Evolutionary conservation across 2,329 filamentous ascomycete genomes (phyloP).

Genomic region (Rosellinia necatrix): DNA sequence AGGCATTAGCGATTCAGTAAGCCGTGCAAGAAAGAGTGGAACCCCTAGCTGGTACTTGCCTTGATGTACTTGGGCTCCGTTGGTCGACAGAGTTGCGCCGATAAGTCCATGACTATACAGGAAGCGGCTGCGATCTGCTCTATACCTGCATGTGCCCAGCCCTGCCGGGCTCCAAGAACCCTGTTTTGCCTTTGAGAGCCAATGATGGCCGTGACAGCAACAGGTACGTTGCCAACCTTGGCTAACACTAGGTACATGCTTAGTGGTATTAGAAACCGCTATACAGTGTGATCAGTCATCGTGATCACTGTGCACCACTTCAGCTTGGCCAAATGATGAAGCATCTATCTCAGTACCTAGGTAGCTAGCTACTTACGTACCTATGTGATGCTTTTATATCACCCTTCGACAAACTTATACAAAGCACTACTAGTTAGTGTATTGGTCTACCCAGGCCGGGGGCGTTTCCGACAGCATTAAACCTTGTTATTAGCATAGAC

Average conservation of each 20-base stretch:
- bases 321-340: too few species aligned
- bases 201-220: slow-evolving; percentile 17
- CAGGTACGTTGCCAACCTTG: slow-evolving; percentile 1
- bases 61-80: neutral
- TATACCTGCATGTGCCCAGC: slow-evolving; percentile 24
- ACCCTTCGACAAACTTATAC: too few species aligned
- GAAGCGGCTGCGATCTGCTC: slow-evolving; percentile 14
- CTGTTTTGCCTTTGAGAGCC: slow-evolving; percentile 23
- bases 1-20: slow-evolving; percentile 18
- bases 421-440: too few species aligned
- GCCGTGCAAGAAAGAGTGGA: slow-evolving; percentile 10
- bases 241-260: neutral
- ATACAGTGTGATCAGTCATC: too few species aligned
- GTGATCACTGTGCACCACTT: too few species aligned
- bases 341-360: too few species aligned
- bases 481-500: too few species aligned
- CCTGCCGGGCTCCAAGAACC: slow-evolving; percentile 23
- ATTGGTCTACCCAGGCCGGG: too few species aligned
- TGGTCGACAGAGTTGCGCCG: neutral
- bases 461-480: too few species aligned
- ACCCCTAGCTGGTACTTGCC: neutral
- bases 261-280: neutral
- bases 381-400: too few species aligned
- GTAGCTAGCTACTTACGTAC: too few species aligned
- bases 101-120: neutral